phyloP scores from a whole-genome alignment of 2,329 filamentous ascomycete species.

The Aspergillus piperis region DNA sequence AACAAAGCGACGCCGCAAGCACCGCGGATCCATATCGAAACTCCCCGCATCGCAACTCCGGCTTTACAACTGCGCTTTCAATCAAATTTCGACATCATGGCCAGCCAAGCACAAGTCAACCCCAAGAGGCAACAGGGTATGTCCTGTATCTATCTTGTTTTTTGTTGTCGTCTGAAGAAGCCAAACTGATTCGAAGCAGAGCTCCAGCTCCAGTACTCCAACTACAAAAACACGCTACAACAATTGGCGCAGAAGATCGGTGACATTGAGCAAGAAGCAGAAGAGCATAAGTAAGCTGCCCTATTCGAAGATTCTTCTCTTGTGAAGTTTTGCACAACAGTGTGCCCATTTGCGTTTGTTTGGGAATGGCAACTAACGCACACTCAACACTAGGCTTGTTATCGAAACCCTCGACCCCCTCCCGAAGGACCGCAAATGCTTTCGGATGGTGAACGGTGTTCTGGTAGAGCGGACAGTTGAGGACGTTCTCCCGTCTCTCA shows the following conservation, averaged over 20 bases:
- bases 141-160: background rate
- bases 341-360: background rate
- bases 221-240: constrained; percentile 72
- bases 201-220: constrained; percentile 53
- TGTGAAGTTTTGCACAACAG: background rate
- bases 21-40: constrained; percentile 16
- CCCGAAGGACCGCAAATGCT: constrained; percentile 86
- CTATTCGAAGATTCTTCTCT: background rate
- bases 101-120: constrained; percentile 43
- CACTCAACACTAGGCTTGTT: constrained; percentile 68
- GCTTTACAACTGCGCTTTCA: constrained; percentile 29
- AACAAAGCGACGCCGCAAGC: background rate
- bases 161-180: background rate
- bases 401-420: constrained; percentile 87
- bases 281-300: constrained; percentile 87
- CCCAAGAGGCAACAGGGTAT: constrained; percentile 52
- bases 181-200: constrained; percentile 36
- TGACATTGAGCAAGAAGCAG: constrained; percentile 93
- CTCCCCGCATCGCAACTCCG: constrained; percentile 37
- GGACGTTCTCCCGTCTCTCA: constrained; percentile 85
- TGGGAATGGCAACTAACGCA: constrained; percentile 19
- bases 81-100: constrained; percentile 33
- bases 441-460: constrained; percentile 97
- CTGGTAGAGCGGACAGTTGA: constrained; percentile 90
- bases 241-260: constrained; percentile 95